Conservation (phyloP, 2,329 filamentous ascomycete genomes). For the Xylaria sp. region DNA sequence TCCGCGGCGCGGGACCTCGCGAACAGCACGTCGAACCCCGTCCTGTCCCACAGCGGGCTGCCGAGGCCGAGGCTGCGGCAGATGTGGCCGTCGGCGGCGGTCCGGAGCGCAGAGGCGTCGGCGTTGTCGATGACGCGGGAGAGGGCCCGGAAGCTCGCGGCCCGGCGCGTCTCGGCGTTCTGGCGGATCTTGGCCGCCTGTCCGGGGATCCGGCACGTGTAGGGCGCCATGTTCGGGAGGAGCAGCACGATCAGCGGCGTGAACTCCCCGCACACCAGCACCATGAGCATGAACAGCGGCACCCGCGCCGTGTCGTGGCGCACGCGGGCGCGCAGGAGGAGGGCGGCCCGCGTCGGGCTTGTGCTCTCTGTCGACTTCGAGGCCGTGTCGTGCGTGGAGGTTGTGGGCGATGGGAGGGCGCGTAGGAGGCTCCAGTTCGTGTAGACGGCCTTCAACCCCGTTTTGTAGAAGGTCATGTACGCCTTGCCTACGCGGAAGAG, state of each 20-base stretch:
- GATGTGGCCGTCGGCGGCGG: slow-evolving; percentile 40
- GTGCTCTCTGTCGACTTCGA: slow-evolving; percentile 39
- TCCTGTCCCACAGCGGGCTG: slow-evolving; percentile 60
- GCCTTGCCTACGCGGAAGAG: slow-evolving; percentile 74
- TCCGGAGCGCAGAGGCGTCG: neutral
- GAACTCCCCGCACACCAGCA: slow-evolving; percentile 85
- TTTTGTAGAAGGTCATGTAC: slow-evolving; percentile 88
- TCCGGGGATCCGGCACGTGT: slow-evolving; percentile 82
- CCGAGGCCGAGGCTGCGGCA: slow-evolving; percentile 51
- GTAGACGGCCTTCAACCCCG: slow-evolving; percentile 79
- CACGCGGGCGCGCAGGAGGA: slow-evolving; percentile 75
- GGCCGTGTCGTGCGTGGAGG: slow-evolving; percentile 58
- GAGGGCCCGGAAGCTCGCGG: slow-evolving; percentile 58
- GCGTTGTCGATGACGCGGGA: slow-evolving; percentile 39
- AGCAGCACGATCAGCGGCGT: slow-evolving; percentile 81
- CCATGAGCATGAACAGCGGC: slow-evolving; percentile 79
- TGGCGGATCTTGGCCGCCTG: slow-evolving; percentile 71
- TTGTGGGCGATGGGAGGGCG: slow-evolving; percentile 43
- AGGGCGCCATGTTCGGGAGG: slow-evolving; percentile 76
- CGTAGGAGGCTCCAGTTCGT: slow-evolving; percentile 68
- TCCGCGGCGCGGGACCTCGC: slow-evolving; percentile 63
- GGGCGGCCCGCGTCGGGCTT: slow-evolving; percentile 70
- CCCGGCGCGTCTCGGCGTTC: slow-evolving; percentile 64
- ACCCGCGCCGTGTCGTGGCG: slow-evolving; percentile 79
- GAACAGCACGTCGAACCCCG: slow-evolving; percentile 62